Base-by-base conservation (phyloP, 495 filamentous ascomycete genomes). In the Lasiosphaeria miniovina region DNA sequence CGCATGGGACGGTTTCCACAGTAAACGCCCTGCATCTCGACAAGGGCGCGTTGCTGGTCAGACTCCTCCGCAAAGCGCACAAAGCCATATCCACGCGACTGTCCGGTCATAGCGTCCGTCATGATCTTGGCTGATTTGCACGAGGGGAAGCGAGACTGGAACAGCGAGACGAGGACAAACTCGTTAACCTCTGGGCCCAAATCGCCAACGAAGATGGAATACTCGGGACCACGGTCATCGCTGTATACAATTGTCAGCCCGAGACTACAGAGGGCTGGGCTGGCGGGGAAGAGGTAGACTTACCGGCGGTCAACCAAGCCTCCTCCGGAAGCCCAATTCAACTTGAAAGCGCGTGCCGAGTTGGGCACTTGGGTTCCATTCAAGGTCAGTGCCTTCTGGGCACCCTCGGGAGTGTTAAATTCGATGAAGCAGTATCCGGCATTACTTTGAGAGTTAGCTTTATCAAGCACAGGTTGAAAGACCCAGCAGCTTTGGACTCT, bases 51-150 rank as follows among this genome's bases (percentile, higher is more conserved):
- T 81, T 98, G 94, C 78, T 97, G 93, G 68, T 99, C 95, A 59
- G 81, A 75, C 77, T 98, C 93, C 63, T 94, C 91, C 45, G 90
- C 88, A 75, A 99, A 99, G 61, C 94, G 90, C 57, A 99, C 94
- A 67, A 99, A 99, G 33, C 94, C 94, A 67, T 99, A 99, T 40
- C 94, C 94, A 55, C 94, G 91, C 35, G 93, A 97, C 85, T 98
- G 93, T 65, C 94, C 94, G 56, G 87, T 93, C 75, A 98, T 94
- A 56, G 96, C 94, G 68, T 99, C 94, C 48, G 95, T 96, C 94
- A 99, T 99, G 75, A 99, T 99, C 82, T 99, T 99, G 60, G 95
- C 94, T 9, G 92, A 96, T 80, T 98, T 98, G 89, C 95, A 98
- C 5, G 91, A 95, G 0, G 89, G 90, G 81, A 94, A 99, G 38